phyloP scores from a whole-genome alignment of 2,329 filamentous ascomycete genomes.

The Ophiostoma pallidulum region DNA sequence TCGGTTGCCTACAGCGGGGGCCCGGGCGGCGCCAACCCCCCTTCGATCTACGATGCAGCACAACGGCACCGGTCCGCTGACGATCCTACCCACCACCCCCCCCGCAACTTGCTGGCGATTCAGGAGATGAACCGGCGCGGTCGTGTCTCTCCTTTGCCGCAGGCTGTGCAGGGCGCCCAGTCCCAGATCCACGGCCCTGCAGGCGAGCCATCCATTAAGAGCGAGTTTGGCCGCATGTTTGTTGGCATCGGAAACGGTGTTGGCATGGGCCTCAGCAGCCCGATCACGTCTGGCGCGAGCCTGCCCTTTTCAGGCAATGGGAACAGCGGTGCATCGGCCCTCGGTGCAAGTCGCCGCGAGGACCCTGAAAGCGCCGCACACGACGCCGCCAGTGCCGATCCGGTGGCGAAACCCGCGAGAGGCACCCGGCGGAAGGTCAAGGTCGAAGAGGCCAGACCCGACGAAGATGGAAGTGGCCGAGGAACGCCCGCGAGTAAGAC shows the following conservation, averaged over 20 bases:
- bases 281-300: slow-evolving; percentile 33
- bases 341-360: slow-evolving; percentile 36
- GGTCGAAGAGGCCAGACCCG: slow-evolving; percentile 61
- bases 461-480: slow-evolving; percentile 56
- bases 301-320: slow-evolving; percentile 33
- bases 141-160: slow-evolving; percentile 77
- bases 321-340: neutral
- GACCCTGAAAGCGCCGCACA: slow-evolving; percentile 37
- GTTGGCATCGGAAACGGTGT: slow-evolving; percentile 68
- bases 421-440: slow-evolving; percentile 62
- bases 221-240: slow-evolving; percentile 90
- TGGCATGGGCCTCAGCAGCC: slow-evolving; percentile 40
- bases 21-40: neutral
- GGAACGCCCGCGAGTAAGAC: slow-evolving; percentile 48
- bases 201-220: slow-evolving; percentile 84
- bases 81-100: slow-evolving; percentile 49
- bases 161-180: slow-evolving; percentile 88
- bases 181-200: slow-evolving; percentile 67
- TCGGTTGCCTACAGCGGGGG: slow-evolving; percentile 38
- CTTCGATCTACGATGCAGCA: slow-evolving; percentile 32
- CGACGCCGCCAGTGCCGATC: slow-evolving; percentile 34
- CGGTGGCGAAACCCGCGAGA: slow-evolving; percentile 31
- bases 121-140: slow-evolving; percentile 76
- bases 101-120: slow-evolving; percentile 62
- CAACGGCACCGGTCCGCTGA: slow-evolving; percentile 35